Base-by-base conservation (phyloP, 176 grass and related monocot species). In the Oryza rufipogon region DNA sequence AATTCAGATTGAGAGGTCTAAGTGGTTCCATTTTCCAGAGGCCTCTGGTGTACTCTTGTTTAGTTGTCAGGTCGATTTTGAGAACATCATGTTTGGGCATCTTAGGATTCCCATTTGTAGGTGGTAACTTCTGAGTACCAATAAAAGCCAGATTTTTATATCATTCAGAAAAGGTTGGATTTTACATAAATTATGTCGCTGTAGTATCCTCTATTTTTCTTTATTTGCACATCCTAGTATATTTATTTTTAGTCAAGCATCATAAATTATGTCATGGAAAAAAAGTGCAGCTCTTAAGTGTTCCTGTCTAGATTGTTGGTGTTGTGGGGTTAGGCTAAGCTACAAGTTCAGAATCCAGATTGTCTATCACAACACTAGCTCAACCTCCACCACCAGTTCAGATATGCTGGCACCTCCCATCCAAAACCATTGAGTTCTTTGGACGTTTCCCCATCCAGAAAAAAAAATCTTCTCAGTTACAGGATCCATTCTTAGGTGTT, bases 351-450 rank as follows among this genome's bases (percentile, higher is more conserved):
- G 73, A 87, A 78, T 91, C 58, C 80, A 94, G 86, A 94, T 78
- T 86, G 74, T 73, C 86, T 56, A 81, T 68, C 60, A 79, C 64
- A 83, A 11, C 47, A 3, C 69, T 72, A 81, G 79, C 60, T 75
- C 38, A 87, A 85, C 85, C 89, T 83, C 92, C 82, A 91, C 89
- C 92, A 91, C 89, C 42, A 54, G 70, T 89, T 94, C 47, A 82
- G 92, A 94, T 90, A 91, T 87, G 72, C 84, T 48, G 51, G 81
- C 54, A n/a, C 87, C 77, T 74, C 92, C 87, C 49, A 87, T 87
- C 86, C 84, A 26, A 89, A 92, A 73, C 58, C 71, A 69, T 67
- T 56, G 39, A 54, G 80, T 56, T 70, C 54, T 58, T 73, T 87
- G 84, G 89, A 87, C 75, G 45, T 84, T 85, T 85, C 82, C 78